Conservation (phyloP, 192 early-diverging fungal genomes). For the Gryganskiella cystojenkinii region DNA sequence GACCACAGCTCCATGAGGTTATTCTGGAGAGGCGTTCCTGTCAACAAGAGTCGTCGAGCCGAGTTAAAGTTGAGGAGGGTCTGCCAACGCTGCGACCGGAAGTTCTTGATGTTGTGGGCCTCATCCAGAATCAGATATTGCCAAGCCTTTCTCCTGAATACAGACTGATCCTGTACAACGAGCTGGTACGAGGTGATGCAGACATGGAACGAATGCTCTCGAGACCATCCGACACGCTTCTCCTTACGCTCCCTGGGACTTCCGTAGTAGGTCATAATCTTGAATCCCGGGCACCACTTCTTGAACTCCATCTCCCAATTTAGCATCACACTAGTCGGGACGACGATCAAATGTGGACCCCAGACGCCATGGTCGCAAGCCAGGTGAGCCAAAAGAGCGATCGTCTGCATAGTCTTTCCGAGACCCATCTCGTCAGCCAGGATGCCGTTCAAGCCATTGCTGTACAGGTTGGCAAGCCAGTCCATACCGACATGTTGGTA, state of each 20-base stretch:
- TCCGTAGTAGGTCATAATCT: conserved; percentile 84
- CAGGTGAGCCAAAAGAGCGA: conserved; percentile 72
- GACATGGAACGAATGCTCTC: conserved; percentile 69
- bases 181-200: conserved; percentile 75
- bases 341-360: conserved; percentile 81
- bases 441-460: conserved; percentile 83
- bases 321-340: conserved; percentile 79
- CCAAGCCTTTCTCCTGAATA: conserved; percentile 70
- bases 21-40: conserved; percentile 92
- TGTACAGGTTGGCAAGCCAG: conserved; percentile 90
- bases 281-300: conserved; percentile 78
- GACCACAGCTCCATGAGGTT: conserved; percentile 91
- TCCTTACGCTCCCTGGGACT: conserved; percentile 71
- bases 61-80: conserved; percentile 78
- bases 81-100: conserved; percentile 79
- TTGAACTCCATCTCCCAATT: conserved; percentile 85
- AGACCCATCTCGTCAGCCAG: conserved; percentile 78
- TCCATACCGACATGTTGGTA: conserved; percentile 93
- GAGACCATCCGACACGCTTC: conserved; percentile 67
- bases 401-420: conserved; percentile 74
- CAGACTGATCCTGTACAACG: conserved; percentile 64
- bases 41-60: conserved; percentile 75
- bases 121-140: conserved; percentile 78
- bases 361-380: conserved; percentile 69
- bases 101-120: conserved; percentile 82